phyloP scores from a whole-genome alignment of 2,329 filamentous ascomycete species.

The Raffaelea albimanens region DNA sequence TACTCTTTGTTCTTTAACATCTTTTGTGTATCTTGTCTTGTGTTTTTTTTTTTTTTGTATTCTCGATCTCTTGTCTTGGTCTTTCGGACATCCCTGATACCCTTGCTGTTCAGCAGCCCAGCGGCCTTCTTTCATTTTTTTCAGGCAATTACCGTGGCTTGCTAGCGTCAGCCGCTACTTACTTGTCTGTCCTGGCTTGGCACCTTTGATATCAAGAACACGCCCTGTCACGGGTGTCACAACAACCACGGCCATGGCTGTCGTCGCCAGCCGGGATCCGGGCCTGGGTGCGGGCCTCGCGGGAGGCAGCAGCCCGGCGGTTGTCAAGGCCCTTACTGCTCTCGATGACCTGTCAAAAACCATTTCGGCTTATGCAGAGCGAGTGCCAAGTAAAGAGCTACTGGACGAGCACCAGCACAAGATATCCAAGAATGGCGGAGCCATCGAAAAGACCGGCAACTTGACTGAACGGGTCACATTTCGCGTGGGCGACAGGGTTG shows the following conservation, averaged over 20 bases:
- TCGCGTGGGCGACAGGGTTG: slow-evolving; percentile 9
- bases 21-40: too few relatives aligned
- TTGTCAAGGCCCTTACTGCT: slow-evolving; percentile 4
- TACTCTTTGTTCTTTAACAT: too few relatives aligned
- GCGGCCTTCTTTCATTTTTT: too few relatives aligned
- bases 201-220: too few relatives aligned
- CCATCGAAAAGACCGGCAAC: slow-evolving; percentile 4
- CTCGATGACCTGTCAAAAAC: slow-evolving; percentile 7
- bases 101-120: too few relatives aligned
- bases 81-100: too few relatives aligned
- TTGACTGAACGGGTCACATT: slow-evolving; percentile 5
- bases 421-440: slow-evolving; percentile 3
- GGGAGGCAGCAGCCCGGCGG: neutral
- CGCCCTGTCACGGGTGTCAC: too few relatives aligned
- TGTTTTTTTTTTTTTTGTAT: too few relatives aligned
- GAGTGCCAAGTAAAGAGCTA: slow-evolving; percentile 76
- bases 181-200: too few relatives aligned
- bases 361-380: slow-evolving; percentile 1
- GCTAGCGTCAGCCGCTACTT: too few relatives aligned
- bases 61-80: too few relatives aligned
- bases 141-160: too few relatives aligned
- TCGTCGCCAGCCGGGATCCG: slow-evolving; percentile 7
- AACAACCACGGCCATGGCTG: slow-evolving; percentile 5
- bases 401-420: slow-evolving; percentile 59
- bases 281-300: slow-evolving; percentile 9